phyloP scores from a whole-genome alignment of 352 stramenopile species.

The Globisporangium perplexum region DNA sequence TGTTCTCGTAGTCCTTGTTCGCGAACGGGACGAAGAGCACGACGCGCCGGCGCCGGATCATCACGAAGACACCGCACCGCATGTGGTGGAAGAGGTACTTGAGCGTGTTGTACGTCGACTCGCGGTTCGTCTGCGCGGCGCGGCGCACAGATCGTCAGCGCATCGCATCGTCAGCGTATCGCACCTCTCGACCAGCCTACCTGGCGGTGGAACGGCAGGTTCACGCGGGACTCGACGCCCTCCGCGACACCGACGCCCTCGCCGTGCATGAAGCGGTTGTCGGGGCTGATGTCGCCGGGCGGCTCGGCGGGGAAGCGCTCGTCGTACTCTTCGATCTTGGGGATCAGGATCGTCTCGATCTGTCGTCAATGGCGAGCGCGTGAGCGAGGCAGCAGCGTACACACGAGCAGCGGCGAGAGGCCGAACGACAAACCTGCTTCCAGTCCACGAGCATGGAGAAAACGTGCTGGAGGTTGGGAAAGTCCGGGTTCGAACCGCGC shows the following conservation, averaged over 20 bases:
- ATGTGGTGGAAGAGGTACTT: constrained; percentile 99
- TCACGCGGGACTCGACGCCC: constrained; percentile 76
- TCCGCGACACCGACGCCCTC: constrained; percentile 43
- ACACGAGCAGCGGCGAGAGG: neutral
- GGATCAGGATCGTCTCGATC: constrained; percentile 66
- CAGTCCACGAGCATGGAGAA: constrained; percentile 91
- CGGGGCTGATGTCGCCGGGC: constrained; percentile 22
- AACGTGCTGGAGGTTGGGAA: constrained; percentile 88
- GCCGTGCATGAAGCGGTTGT: constrained; percentile 67
- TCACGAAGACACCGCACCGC: constrained; percentile 98
- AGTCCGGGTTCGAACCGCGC: constrained; percentile 87
- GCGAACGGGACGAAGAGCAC: constrained; percentile 97
- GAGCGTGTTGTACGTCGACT: constrained; percentile 93
- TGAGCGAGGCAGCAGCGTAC: neutral
- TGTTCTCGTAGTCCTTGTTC: constrained; percentile 97
- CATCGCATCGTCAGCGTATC: too few species aligned
- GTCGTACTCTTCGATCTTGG: constrained; percentile 79
- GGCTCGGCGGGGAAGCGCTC: constrained; percentile 44
- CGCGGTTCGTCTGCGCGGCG: constrained; percentile 65
- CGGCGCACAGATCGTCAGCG: too few species aligned
- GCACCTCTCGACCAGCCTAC: too few species aligned
- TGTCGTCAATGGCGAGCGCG: neutral
- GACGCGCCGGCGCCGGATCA: constrained; percentile 94
- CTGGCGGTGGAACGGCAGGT: constrained; percentile 92
- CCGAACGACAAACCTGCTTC: constrained; percentile 32